phyloP scores from a whole-genome alignment of 2,329 filamentous ascomycete species.

The Penicillium sp. region DNA sequence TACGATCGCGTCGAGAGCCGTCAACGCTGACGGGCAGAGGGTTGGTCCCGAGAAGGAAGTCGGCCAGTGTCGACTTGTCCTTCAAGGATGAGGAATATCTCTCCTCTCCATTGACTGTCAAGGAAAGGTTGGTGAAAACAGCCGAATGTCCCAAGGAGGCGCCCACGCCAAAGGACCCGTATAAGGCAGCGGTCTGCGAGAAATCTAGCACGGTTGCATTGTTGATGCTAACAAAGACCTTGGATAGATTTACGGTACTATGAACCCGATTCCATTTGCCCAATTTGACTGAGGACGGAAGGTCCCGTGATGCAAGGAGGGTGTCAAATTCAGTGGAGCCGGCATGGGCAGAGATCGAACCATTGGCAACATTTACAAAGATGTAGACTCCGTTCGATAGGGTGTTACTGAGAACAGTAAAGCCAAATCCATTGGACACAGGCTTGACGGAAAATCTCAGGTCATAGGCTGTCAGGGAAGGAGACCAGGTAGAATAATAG shows the following conservation, averaged over 20 bases:
- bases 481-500: conserved; percentile 1
- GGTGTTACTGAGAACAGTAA: conserved; percentile 36
- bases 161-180: conserved; percentile 38
- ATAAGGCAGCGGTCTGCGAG: conserved; percentile 31
- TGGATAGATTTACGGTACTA: conserved; percentile 8
- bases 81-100: conserved; percentile 33
- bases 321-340: conserved; percentile 11
- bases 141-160: conserved; percentile 35
- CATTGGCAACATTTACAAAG: conserved; percentile 26
- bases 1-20: conserved; percentile 33
- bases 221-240: conserved; percentile 9
- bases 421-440: conserved; percentile 32
- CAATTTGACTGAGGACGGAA: conserved; percentile 4
- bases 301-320: conserved; percentile 6
- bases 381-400: conserved; percentile 36
- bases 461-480: conserved; percentile 10
- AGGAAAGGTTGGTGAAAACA: conserved; percentile 13
- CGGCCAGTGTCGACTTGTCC: conserved; percentile 30
- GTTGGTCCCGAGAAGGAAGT: conserved; percentile 44
- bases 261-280: conserved; percentile 13
- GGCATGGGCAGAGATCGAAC: conserved; percentile 16
- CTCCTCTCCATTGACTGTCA: conserved; percentile 5
- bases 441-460: conserved; percentile 27
- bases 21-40: conserved; percentile 38
- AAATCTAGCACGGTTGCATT: conserved; percentile 25